Evolutionary conservation across 805 yeast genomes (phyloP).

Genomic region (Dipodascus albidus): DNA sequence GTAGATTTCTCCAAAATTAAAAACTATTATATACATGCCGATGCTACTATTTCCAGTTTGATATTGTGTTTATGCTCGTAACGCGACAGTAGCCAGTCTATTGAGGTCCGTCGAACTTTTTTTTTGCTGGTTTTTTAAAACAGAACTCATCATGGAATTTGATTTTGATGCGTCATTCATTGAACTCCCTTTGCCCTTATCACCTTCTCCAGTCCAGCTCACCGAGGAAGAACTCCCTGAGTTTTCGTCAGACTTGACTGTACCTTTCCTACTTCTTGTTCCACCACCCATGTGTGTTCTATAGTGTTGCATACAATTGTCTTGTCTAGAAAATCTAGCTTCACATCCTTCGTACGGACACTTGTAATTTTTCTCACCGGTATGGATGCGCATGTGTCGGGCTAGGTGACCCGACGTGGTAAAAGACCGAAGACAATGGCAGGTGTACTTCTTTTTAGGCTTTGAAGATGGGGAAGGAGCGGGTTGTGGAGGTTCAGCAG

Average conservation of each 20-base stretch:
- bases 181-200: background rate
- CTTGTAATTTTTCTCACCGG: conserved; percentile 78
- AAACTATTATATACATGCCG: no score
- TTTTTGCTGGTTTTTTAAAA: background rate
- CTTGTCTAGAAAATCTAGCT: conserved; percentile 82
- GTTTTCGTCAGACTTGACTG: conserved; percentile 1
- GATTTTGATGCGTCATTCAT: background rate
- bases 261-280: conserved; percentile 8
- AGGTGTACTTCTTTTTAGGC: conserved; percentile 9
- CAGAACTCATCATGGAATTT: background rate
- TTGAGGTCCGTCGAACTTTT: background rate
- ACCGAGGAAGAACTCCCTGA: no score
- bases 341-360: conserved; percentile 74
- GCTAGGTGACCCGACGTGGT: conserved; percentile 90
- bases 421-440: conserved; percentile 39
- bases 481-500: background rate
- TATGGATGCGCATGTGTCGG: conserved; percentile 78
- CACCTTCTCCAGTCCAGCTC: background rate
- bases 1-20: no score
- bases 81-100: background rate
- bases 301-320: conserved; percentile 87
- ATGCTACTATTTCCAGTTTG: no score
- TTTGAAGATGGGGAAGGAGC: background rate
- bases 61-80: background rate
- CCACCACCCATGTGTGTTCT: conserved; percentile 59